phyloP scores from a whole-genome alignment of 441 rosid genomes.

The Oxalis stricta region DNA sequence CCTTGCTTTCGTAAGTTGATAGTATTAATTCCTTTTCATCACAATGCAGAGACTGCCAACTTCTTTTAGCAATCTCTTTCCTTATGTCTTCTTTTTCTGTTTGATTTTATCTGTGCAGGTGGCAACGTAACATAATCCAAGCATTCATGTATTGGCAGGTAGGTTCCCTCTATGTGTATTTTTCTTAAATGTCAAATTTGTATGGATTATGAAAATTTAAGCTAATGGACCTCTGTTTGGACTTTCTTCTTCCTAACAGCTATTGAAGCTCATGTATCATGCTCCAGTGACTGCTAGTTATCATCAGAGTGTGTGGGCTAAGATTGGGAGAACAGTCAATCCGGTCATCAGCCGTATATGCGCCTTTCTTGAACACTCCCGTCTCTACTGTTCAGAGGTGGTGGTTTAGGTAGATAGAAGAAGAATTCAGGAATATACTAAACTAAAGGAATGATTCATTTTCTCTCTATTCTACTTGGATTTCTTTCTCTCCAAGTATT shows the following conservation, averaged over 20 bases:
- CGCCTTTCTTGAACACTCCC: constrained; percentile 68
- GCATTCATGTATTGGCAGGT: constrained; percentile 99
- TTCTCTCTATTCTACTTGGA: background rate
- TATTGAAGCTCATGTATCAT: constrained; percentile 89
- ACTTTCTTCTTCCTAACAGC: constrained; percentile 25
- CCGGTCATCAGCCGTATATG: constrained; percentile 51
- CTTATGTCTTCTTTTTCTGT: background rate
- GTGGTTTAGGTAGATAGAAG: constrained; percentile 62
- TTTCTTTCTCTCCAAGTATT: no score
- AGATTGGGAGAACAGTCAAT: constrained; percentile 49
- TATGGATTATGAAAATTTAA: background rate
- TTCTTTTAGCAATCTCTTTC: background rate
- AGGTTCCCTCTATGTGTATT: constrained; percentile 1
- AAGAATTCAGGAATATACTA: background rate
- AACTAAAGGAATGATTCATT: no score
- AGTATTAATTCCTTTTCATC: constrained; percentile 3
- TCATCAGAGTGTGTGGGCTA: constrained; percentile 84
- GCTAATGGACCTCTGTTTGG: background rate
- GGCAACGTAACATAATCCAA: constrained; percentile 95
- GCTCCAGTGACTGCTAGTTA: constrained; percentile 82
- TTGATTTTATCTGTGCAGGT: constrained; percentile 32
- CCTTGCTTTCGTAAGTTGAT: constrained; percentile 65
- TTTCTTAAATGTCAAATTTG: background rate
- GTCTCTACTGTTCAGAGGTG: constrained; percentile 64
- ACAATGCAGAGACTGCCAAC: background rate